A percentile compares a stretch with the other conserved stretches of the same genome.
phyloP scores from a whole-genome alignment of 768 basidiomycete species.

The Leccinum barrowsii region DNA sequence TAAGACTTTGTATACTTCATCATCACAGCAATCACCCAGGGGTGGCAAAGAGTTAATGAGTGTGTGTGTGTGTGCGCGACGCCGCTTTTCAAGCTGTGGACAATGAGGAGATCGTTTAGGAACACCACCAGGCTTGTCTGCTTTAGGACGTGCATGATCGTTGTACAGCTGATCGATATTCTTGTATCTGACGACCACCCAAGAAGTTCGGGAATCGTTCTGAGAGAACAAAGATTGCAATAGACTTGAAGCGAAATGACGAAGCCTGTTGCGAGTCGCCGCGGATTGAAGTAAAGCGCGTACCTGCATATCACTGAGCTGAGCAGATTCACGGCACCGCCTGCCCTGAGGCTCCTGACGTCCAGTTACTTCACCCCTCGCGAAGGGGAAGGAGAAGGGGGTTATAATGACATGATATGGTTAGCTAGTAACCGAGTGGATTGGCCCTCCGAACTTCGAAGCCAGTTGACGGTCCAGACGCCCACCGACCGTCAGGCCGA shows the following conservation, averaged over 20 bases:
- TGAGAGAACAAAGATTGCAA: neutral
- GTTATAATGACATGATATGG: too few species aligned
- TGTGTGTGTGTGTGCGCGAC: too few species aligned
- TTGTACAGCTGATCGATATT: neutral
- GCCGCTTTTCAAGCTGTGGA: neutral
- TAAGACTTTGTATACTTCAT: neutral
- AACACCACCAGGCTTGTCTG: neutral
- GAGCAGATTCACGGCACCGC: neutral
- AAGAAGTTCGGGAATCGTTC: too few species aligned
- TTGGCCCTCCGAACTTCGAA: too few species aligned
- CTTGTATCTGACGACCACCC: neutral
- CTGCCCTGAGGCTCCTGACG: neutral
- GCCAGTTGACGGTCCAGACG: neutral
- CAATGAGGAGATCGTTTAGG: neutral
- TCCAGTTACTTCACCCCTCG: neutral
- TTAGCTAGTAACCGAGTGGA: too few species aligned
- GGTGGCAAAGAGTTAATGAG: neutral
- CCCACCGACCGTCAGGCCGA: neutral
- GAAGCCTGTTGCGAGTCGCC: too few species aligned
- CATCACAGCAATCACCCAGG: neutral
- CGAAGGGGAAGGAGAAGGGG: neutral
- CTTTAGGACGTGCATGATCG: neutral
- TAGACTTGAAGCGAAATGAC: neutral
- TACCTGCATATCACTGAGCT: too few species aligned
- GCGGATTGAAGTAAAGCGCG: too few species aligned